Conservation (phyloP, 2,329 filamentous ascomycete genomes). For the Colletotrichum sojae region DNA sequence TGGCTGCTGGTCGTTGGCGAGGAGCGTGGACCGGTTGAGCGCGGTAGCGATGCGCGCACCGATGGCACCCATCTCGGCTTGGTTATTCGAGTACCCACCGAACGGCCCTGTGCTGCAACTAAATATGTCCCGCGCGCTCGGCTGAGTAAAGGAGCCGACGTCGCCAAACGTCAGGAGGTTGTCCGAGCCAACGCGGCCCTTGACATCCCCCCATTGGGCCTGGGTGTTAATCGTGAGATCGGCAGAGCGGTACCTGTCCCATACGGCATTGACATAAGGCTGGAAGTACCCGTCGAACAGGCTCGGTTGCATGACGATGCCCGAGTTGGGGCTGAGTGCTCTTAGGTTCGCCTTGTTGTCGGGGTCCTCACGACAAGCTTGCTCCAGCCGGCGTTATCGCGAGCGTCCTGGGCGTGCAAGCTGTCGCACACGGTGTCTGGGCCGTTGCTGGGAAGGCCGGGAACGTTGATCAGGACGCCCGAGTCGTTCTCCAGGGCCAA, state of each 20-base stretch:
- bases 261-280: constrained; percentile 65
- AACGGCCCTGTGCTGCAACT: constrained; percentile 71
- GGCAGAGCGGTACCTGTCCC: constrained; percentile 61
- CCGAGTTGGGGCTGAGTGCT: constrained; percentile 68
- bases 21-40: constrained; percentile 80
- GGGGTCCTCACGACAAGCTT: constrained; percentile 62
- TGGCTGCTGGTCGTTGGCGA: constrained; percentile 66
- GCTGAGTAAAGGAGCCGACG: constrained; percentile 60
- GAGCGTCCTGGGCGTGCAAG: constrained; percentile 60
- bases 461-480: constrained; percentile 61
- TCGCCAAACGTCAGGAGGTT: constrained; percentile 57
- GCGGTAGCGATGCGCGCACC: constrained; percentile 82
- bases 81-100: constrained; percentile 55
- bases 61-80: constrained; percentile 70
- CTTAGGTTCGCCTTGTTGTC: constrained; percentile 59
- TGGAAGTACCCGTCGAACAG: constrained; percentile 67
- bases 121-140: constrained; percentile 65
- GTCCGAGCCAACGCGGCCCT: constrained; percentile 56
- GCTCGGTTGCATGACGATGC: constrained; percentile 56
- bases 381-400: constrained; percentile 66
- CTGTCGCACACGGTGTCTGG: constrained; percentile 60
- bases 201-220: constrained; percentile 63
- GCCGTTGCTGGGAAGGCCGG: constrained; percentile 63
- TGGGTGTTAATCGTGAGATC: constrained; percentile 69
- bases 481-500: constrained; percentile 65